Conservation (phyloP, 371 early-diverging fungal species). For the Coemansia sp. region DNA sequence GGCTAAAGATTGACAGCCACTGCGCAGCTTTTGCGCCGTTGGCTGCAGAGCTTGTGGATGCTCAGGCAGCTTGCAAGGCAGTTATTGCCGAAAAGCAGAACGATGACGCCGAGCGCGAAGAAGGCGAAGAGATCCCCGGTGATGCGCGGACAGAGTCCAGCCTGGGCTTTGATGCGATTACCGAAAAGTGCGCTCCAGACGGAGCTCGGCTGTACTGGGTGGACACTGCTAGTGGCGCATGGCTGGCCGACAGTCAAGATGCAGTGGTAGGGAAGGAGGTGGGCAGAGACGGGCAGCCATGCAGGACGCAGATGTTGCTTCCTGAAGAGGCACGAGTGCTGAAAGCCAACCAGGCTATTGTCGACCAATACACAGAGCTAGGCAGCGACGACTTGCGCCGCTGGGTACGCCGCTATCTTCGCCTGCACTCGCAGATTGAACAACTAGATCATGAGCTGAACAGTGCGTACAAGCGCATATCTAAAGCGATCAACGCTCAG, state of each 20-base stretch:
- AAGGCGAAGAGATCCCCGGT: conserved; percentile 42
- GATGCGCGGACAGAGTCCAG: conserved; percentile 17
- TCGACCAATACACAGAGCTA: conserved; percentile 25
- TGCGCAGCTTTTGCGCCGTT: conserved; percentile 20
- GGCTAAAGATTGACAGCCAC: conserved; percentile 29
- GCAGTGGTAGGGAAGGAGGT: conserved; percentile 12
- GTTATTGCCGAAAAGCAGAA: not conserved
- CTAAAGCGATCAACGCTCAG: conserved; percentile 4
- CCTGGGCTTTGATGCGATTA: conserved; percentile 14
- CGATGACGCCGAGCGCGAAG: conserved; percentile 36
- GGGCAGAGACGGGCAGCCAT: conserved; percentile 12
- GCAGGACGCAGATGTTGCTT: conserved; percentile 32
- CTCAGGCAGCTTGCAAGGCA: conserved; percentile 4
- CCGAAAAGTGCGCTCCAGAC: conserved; percentile 21
- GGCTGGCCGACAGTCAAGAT: conserved; percentile 41
- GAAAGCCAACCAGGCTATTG: conserved; percentile 18
- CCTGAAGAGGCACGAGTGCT: conserved; percentile 39
- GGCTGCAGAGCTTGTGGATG: conserved; percentile 19
- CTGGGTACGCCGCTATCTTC: conserved; percentile 37
- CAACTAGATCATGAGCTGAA: conserved; percentile 14
- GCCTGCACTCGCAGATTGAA: conserved; percentile 18
- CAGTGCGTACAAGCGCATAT: conserved; percentile 21
- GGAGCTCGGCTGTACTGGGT: conserved; percentile 37
- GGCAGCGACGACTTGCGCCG: conserved; percentile 30
- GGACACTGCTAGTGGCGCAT: conserved; percentile 11